Evolutionary conservation across 495 filamentous ascomycete species (phyloP).

Genomic region (Tetracladium setigerum): DNA sequence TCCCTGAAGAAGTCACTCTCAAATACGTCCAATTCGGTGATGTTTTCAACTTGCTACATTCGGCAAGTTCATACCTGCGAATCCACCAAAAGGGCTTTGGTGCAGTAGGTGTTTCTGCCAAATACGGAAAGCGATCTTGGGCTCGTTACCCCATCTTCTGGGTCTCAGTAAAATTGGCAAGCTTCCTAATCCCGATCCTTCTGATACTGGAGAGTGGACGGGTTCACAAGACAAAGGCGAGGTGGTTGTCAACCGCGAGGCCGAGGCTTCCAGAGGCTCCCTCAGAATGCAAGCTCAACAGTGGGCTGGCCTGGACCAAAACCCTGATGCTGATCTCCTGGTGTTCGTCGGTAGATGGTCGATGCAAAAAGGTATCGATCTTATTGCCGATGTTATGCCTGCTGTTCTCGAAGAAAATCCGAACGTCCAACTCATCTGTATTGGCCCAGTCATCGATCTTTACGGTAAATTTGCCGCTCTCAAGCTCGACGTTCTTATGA

Average conservation of each 20-base stretch:
- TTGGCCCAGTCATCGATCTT: conserved; percentile 71
- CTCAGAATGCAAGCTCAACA: conserved; percentile 65
- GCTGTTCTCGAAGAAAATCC: conserved; percentile 59
- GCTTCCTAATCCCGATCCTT: conserved; percentile 69
- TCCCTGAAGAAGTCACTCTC: conserved; percentile 38
- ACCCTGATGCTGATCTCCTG: conserved; percentile 62
- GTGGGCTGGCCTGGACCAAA: conserved; percentile 63
- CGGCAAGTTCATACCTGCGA: conserved; percentile 64
- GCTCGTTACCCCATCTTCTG: conserved; percentile 75
- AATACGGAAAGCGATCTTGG: conserved; percentile 68
- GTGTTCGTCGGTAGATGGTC: conserved; percentile 78
- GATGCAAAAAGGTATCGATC: conserved; percentile 70
- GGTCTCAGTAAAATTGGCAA: conserved; percentile 62
- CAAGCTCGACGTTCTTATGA: conserved; percentile 66
- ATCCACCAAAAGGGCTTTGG: conserved; percentile 70
- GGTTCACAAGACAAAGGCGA: conserved; percentile 25
- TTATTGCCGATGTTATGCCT: conserved; percentile 72
- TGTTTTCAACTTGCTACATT: conserved; percentile 68
- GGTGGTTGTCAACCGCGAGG: conserved; percentile 45
- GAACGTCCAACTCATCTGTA: conserved; percentile 60
- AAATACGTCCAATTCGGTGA: conserved; percentile 64
- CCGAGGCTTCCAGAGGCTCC: conserved; percentile 48
- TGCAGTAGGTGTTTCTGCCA: conserved; percentile 66
- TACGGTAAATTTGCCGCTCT: conserved; percentile 72
- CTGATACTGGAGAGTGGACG: conserved; percentile 60